Conservation (phyloP, 148 eudicot genomes). For the Gaultheria prostrata region DNA sequence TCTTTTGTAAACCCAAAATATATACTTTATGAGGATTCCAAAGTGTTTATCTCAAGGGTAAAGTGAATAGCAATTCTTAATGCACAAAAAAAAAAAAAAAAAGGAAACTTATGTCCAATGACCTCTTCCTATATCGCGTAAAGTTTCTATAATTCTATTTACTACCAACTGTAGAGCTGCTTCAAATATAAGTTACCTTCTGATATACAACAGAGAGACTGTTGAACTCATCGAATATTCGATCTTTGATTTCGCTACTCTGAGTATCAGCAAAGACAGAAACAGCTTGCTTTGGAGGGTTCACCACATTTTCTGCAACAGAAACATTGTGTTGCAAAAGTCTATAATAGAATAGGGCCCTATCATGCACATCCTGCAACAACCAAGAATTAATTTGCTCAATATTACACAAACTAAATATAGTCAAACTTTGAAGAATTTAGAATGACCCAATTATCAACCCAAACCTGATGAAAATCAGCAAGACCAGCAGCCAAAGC, state of each 20-base stretch:
- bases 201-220: constrained; percentile 93
- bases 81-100: background rate
- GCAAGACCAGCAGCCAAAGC: constrained; percentile 92
- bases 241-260: constrained; percentile 93
- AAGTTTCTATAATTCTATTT: background rate
- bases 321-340: constrained; percentile 77
- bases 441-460: background rate
- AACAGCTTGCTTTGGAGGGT: constrained; percentile 99
- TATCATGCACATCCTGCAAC: constrained; percentile 97
- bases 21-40: background rate
- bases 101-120: background rate
- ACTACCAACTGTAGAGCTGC: background rate
- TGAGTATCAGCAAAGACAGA: constrained; percentile 98
- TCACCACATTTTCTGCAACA: constrained; percentile 79
- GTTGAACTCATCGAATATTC: constrained; percentile 97
- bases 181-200: constrained; percentile 48
- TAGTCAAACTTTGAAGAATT: background rate
- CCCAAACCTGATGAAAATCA: constrained; percentile 88
- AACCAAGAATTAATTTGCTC: background rate
- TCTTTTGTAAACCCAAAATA: background rate
- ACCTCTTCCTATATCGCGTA: background rate
- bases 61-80: background rate
- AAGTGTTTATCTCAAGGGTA: background rate
- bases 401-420: background rate
- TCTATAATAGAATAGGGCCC: constrained; percentile 92